These are phyloP conservation scores for Metschnikowia gruessii DNA, from an alignment of 805 yeast species.

Conservation along the genomic window DNA sequence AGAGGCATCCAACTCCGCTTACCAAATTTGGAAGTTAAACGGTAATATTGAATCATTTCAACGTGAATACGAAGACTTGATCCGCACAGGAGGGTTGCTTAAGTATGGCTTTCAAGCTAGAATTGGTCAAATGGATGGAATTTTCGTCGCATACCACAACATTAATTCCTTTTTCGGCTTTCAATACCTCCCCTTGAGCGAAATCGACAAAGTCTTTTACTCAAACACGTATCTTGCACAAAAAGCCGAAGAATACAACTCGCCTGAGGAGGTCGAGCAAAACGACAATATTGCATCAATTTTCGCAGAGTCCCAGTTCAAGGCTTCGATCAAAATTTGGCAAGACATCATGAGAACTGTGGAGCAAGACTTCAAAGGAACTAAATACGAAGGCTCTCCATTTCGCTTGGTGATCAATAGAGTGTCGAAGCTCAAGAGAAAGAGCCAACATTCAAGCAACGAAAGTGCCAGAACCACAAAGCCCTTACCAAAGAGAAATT, in stretches of 20 bases:
- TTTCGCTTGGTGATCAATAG: slow-evolving; percentile 30
- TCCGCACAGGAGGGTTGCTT: slow-evolving; percentile 65
- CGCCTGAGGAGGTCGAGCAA: slow-evolving; percentile 10
- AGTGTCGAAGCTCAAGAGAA: neutral
- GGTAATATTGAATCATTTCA: slow-evolving; percentile 82
- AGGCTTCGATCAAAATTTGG: slow-evolving; percentile 23
- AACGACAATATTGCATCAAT: slow-evolving; percentile 13
- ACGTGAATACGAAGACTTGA: slow-evolving; percentile 73
- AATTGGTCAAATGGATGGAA: slow-evolving; percentile 96
- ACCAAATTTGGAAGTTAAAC: slow-evolving; percentile 56
- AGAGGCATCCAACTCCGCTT: slow-evolving; percentile 54
- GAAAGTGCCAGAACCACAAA: neutral
- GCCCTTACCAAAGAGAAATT: slow-evolving; percentile 1
- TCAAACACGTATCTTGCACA: slow-evolving; percentile 8
- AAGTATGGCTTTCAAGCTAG: slow-evolving; percentile 90
- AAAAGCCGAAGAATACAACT: slow-evolving; percentile 10
- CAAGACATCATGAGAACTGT: slow-evolving; percentile 29
- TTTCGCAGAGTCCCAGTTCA: slow-evolving; percentile 21
- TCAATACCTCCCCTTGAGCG: slow-evolving; percentile 75
- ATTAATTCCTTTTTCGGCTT: slow-evolving; percentile 80
- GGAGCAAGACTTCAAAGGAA: slow-evolving; percentile 25
- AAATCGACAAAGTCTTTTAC: slow-evolving; percentile 54
- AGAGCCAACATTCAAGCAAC: neutral
- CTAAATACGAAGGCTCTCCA: slow-evolving; percentile 18
- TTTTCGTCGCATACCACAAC: slow-evolving; percentile 88